Evolutionary conservation across 768 basidiomycete species (phyloP).

Genomic region (Suillus hirtellus): DNA sequence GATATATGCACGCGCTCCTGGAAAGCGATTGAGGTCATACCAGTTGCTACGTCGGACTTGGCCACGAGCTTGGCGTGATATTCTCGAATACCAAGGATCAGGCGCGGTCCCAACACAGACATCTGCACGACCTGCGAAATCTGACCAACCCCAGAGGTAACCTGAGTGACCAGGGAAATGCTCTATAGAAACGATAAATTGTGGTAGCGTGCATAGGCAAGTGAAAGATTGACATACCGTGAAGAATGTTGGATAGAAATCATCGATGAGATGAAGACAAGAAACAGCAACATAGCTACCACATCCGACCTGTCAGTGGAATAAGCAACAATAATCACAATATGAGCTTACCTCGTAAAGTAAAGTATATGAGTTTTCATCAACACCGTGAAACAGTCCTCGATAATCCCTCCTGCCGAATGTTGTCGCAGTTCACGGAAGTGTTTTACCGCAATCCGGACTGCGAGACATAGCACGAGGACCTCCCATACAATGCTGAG

Average conservation of each 20-base stretch:
- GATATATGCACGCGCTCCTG: not conserved
- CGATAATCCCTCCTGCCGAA: not conserved
- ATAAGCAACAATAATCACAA: no score
- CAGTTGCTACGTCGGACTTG: not conserved
- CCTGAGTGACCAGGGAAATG: no score
- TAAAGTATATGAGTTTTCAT: not conserved
- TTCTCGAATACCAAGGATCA: not conserved
- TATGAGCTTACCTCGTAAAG: no score
- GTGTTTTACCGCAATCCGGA: not conserved
- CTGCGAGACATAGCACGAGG: not conserved
- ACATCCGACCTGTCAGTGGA: no score
- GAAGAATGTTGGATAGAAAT: no score
- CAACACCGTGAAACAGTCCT: not conserved
- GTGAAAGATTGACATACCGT: not conserved
- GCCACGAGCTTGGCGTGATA: not conserved
- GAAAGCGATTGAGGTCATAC: not conserved
- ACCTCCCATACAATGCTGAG: not conserved
- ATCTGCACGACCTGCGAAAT: not conserved
- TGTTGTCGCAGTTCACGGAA: not conserved
- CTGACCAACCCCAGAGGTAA: no score
- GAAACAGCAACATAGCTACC: no score
- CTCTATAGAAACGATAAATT: not conserved
- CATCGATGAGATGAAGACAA: no score
- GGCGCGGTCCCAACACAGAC: not conserved
- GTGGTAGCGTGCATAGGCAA: not conserved